Base-by-base conservation (phyloP, 192 early-diverging fungal genomes). In the Entomortierella parvispora region DNA sequence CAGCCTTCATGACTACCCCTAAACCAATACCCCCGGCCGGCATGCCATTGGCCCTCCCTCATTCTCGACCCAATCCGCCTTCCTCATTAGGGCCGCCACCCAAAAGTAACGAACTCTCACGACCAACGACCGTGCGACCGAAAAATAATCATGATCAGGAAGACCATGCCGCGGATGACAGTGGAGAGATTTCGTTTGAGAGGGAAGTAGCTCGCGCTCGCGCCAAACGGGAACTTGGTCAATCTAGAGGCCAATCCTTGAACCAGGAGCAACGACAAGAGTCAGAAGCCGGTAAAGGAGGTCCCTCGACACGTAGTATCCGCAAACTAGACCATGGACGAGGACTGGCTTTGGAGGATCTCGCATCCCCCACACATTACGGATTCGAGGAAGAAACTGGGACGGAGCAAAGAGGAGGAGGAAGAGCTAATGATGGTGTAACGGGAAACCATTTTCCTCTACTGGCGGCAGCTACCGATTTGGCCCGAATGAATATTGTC, bases 161-260 rank as follows among this genome's bases (percentile, higher is more conserved):
- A 1, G 57, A 47, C n/a, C 23, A 59, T 37, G 20, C 29, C 31
- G 59, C 45, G 4, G 62, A 62, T 14, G 71, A 49, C 2, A 53
- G 44, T 44, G 58, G 49, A 2, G 65, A 76, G 26, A 40, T 67
- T 31, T 68, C 64, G 33, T 76, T 67, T 22, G 58, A 76, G 17
- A 63, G 71, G 2, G 71, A 76, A 26, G 65, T 76, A 7, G 71
- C 58, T 25, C 52, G 52, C 14, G 71, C 71, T 2, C 49, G 58
- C 1, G 71, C 64, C 4, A 76, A 62, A 33, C 58, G 71, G 12
- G 51, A 62, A 26, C 15, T 67, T 0, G 59, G 65, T 4, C 47
- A 31, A 11, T 58, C 22, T 25, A 22, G 17, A 25, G 33, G 25
- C 26, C 32, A 32, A 26, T 0, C 20, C 4, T 20, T 28, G 12